These are phyloP conservation scores for Trametes villosa DNA, from an alignment of 768 basidiomycete genomes.

Conservation along the genomic window DNA sequence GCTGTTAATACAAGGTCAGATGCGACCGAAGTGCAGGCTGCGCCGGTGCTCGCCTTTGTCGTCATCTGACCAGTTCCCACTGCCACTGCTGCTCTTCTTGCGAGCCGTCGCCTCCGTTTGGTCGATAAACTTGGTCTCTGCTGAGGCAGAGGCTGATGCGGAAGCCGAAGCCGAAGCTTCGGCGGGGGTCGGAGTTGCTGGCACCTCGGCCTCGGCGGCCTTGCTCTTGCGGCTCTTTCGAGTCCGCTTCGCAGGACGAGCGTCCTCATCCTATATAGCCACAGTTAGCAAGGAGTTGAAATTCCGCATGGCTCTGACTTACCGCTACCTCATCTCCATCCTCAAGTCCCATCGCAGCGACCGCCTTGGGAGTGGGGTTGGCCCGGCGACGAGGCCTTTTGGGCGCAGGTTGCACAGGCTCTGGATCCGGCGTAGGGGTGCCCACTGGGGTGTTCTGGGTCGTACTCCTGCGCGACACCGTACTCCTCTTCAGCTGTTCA, in stretches of 20 bases:
- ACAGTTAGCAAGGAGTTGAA: background rate
- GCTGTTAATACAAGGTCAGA: slow-evolving; percentile 34
- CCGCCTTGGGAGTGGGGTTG: slow-evolving; percentile 36
- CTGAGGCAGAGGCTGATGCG: slow-evolving; percentile 21
- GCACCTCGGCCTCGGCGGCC: slow-evolving; percentile 29
- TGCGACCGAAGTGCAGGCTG: background rate
- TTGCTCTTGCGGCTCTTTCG: slow-evolving; percentile 38
- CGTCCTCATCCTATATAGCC: slow-evolving; percentile 32
- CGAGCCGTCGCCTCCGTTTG: slow-evolving; percentile 30
- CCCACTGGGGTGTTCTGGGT: slow-evolving; percentile 46
- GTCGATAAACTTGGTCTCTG: slow-evolving; percentile 31
- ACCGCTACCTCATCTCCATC: slow-evolving; percentile 39
- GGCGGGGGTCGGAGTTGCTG: slow-evolving; percentile 29
- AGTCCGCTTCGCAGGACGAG: slow-evolving; percentile 38
- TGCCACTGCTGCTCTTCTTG: slow-evolving; percentile 37
- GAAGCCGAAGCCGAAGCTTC: slow-evolving; percentile 29
- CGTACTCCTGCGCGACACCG: slow-evolving; percentile 39
- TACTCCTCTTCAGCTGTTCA: slow-evolving; percentile 12
- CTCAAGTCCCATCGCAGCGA: slow-evolving; percentile 36
- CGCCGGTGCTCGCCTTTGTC: slow-evolving; percentile 58
- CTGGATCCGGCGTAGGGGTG: slow-evolving; percentile 68
- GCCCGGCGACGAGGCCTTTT: slow-evolving; percentile 46
- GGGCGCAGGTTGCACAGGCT: slow-evolving; percentile 66
- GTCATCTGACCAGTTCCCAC: slow-evolving; percentile 63
- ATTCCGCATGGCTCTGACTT: slow-evolving; percentile 6